These are phyloP conservation scores for Metschnikowia matae DNA, from an alignment of 805 yeast genomes.

Conservation along the genomic window DNA sequence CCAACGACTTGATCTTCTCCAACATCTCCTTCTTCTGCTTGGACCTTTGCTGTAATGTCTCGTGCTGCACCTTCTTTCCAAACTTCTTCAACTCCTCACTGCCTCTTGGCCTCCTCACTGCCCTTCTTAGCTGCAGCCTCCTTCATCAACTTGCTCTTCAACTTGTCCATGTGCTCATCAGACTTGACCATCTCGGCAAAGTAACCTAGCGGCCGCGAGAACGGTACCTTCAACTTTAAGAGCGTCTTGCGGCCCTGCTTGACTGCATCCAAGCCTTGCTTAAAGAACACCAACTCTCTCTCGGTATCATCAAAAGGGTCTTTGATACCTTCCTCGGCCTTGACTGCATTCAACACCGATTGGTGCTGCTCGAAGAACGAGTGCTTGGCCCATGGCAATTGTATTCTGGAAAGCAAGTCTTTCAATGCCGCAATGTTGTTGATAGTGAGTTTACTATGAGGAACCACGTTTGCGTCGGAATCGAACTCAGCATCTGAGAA, in stretches of 20 bases:
- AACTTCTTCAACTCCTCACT: constrained; percentile 92
- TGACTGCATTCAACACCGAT: constrained; percentile 55
- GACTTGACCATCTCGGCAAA: constrained; percentile 98
- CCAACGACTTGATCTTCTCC: too few relatives aligned
- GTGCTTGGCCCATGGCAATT: constrained; percentile 59
- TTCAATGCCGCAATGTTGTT: constrained; percentile 83
- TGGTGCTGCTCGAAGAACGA: constrained; percentile 86
- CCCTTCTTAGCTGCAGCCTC: constrained; percentile 86
- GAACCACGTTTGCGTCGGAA: constrained; percentile 92
- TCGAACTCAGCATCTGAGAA: constrained; percentile 89
- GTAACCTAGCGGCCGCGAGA: constrained; percentile 89
- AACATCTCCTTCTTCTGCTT: constrained; percentile 87
- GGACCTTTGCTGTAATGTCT: constrained; percentile 88
- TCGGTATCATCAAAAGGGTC: constrained; percentile 95
- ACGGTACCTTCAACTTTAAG: constrained; percentile 72
- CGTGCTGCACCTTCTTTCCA: constrained; percentile 95
- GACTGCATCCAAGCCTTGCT: constrained; percentile 87
- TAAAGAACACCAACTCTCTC: constrained; percentile 91
- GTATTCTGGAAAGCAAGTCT: constrained; percentile 63
- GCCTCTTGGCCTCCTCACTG: constrained; percentile 88
- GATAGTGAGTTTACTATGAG: constrained; percentile 82
- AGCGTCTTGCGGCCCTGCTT: constrained; percentile 63
- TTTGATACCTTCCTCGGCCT: constrained; percentile 62
- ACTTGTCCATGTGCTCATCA: constrained; percentile 96
- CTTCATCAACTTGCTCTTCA: constrained; percentile 72